Percentiles rank a stretch among this genome's conserved stretches.
Conservation (phyloP, 139 green algal genomes). For the Nannochloris sp. region DNA sequence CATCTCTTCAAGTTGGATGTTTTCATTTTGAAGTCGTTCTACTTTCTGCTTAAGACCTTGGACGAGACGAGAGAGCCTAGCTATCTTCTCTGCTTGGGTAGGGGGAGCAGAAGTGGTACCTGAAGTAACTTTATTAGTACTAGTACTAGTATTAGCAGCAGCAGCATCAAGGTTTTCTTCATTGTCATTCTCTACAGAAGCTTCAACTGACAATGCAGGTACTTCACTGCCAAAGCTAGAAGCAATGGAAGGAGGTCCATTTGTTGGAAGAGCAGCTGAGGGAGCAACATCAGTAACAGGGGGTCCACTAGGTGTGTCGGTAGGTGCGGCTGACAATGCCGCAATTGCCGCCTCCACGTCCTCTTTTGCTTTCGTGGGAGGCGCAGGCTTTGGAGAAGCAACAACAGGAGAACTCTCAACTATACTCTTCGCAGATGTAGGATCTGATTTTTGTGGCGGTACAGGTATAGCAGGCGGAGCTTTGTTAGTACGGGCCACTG, state of each 20-base stretch:
- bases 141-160: too few relatives aligned
- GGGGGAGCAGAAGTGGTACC: not conserved
- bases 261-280: not conserved
- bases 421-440: too few relatives aligned
- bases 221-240: not conserved
- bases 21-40: slow-evolving; percentile 41
- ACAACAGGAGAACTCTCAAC: too few relatives aligned
- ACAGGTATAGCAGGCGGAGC: too few relatives aligned
- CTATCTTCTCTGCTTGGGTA: slow-evolving; percentile 8
- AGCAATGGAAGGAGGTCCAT: not conserved
- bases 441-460: too few relatives aligned
- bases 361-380: too few relatives aligned
- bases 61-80: slow-evolving; percentile 28
- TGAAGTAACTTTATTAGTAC: not conserved
- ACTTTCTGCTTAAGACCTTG: slow-evolving; percentile 56
- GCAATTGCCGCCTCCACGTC: too few relatives aligned
- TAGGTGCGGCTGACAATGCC: too few relatives aligned
- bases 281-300: too few relatives aligned
- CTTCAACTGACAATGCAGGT: not conserved
- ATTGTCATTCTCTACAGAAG: not conserved
- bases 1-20: slow-evolving; percentile 70
- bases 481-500: too few relatives aligned
- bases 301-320: too few relatives aligned
- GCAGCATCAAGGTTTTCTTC: not conserved
- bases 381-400: too few relatives aligned